phyloP scores from a whole-genome alignment of 495 filamentous ascomycete species.

The Podospora fimiseda region DNA sequence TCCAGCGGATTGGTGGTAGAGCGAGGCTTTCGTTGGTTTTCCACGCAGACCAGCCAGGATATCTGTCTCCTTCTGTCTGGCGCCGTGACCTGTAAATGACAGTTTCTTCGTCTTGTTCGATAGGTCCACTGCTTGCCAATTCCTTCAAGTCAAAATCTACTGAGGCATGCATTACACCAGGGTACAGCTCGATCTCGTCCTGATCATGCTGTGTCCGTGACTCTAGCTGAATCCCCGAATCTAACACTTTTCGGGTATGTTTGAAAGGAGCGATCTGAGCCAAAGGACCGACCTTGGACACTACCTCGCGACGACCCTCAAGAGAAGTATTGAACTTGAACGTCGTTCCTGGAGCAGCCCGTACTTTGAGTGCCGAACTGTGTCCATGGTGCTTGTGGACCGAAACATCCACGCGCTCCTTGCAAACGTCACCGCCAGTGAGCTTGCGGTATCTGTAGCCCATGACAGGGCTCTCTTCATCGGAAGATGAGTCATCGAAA shows the following conservation, averaged over 20 bases:
- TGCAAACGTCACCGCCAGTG: slow-evolving; percentile 21
- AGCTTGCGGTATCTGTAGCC: slow-evolving; percentile 24
- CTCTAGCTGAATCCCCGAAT: neutral
- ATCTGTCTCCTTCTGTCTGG: neutral
- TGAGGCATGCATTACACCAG: neutral
- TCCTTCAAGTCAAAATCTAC: neutral
- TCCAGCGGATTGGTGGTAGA: neutral
- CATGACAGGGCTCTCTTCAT: slow-evolving; percentile 5
- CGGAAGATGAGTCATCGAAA: neutral
- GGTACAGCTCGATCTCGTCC: neutral
- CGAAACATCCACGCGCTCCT: slow-evolving; percentile 25
- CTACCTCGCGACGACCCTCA: neutral
- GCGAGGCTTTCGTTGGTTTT: neutral
- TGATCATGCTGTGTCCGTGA: neutral
- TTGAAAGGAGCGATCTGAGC: slow-evolving; percentile 10
- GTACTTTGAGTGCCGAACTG: slow-evolving; percentile 28
- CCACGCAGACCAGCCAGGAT: neutral
- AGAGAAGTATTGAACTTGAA: neutral
- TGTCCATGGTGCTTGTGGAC: slow-evolving; percentile 25
- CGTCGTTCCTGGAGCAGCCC: slow-evolving; percentile 19
- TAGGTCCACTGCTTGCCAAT: neutral
- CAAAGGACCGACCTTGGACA: slow-evolving; percentile 6
- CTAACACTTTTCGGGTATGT: neutral
- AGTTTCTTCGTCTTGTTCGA: neutral
- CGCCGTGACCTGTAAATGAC: neutral